Base-by-base conservation (phyloP, 192 early-diverging fungal species). In the Entomortierella beljakovae region DNA sequence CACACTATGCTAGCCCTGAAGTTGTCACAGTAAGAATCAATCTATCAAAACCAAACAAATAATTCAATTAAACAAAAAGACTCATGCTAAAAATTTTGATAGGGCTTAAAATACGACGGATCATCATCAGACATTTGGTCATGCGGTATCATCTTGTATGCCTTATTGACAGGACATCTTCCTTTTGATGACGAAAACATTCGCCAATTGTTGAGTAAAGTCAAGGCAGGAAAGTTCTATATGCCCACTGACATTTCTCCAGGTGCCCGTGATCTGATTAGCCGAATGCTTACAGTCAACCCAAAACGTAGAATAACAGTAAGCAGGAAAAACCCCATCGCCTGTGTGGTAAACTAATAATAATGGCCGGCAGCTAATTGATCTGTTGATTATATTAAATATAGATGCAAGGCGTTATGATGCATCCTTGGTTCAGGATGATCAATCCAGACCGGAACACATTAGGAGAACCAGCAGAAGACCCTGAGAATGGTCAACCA, bases 81-180 rank as follows among this genome's bases (percentile, higher is more conserved):
- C 37, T 40, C 37, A 6, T 13, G 15, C 43, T 16, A 10, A 15
- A 20, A 2, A 20, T 3, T n/a, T 3, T 38, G 4, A 15, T 72
- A 85, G 57, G 84, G 83, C 20, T 69, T 83, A 42, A 85, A 84
- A 38, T 93, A 94, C 43, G 92, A 94, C 66, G 91, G 90, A 9
- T 74, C 88, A 22, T 66, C 84, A 28, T 90, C 89, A 9, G 95
- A 97, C 68, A 83, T 94, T 26, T 97, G 95, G 95, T 84, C 93
- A 1, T 77, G 94, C 9, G 95, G 94, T 34, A 88, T 92, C 50
- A 90, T 96, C 22, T 80, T 96, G 9, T 96, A 91, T 64, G 88
- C 91, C 15, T 73, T 96, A 62, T 70, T 96, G 40, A 87, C 90
- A 3, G 94, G 91, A 3, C 82, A 87, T 33, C 70, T 96, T 20